Percentiles rank a stretch among this genome's conserved stretches.
phyloP scores from a whole-genome alignment of 169 alveolate genomes.

The Eimeria tenella region DNA sequence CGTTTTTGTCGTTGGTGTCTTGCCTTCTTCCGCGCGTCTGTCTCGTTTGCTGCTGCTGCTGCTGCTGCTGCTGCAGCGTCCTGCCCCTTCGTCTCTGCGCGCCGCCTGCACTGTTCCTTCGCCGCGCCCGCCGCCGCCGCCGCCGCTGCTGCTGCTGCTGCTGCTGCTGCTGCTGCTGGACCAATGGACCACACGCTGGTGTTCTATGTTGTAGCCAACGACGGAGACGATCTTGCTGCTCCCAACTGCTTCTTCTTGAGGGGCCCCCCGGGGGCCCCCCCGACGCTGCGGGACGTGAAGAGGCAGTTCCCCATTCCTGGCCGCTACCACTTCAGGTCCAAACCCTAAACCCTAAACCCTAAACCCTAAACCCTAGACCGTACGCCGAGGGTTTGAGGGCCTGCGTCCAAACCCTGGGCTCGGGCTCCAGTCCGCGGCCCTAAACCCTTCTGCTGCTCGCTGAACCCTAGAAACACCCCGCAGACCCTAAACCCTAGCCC shows the following conservation, averaged over 20 bases:
- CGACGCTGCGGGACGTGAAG: neutral
- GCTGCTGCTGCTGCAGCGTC: neutral
- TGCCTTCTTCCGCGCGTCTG: neutral
- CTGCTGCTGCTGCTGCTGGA: no score
- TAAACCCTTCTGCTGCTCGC: no score
- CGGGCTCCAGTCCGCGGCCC: no score
- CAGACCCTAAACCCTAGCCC: no score
- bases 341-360: neutral
- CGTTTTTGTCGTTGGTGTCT: neutral
- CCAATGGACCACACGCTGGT: neutral
- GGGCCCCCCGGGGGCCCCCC: neutral
- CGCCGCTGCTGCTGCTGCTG: no score
- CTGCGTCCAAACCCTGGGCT: no score
- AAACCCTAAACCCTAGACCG: neutral
- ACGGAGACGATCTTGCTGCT: neutral
- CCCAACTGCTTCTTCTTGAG: conserved; percentile 33
- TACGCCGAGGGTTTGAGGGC: no score
- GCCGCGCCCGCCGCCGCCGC: no score
- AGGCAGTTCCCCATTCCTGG: conserved; percentile 27
- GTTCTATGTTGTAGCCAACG: neutral
- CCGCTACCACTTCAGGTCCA: neutral
- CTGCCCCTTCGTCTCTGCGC: no score
- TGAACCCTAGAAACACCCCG: no score
- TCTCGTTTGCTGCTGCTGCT: neutral
- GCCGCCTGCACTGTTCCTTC: no score